These are phyloP conservation scores for Endocalyx cinctus DNA, from an alignment of 2,329 filamentous ascomycete genomes.

Conservation along the genomic window DNA sequence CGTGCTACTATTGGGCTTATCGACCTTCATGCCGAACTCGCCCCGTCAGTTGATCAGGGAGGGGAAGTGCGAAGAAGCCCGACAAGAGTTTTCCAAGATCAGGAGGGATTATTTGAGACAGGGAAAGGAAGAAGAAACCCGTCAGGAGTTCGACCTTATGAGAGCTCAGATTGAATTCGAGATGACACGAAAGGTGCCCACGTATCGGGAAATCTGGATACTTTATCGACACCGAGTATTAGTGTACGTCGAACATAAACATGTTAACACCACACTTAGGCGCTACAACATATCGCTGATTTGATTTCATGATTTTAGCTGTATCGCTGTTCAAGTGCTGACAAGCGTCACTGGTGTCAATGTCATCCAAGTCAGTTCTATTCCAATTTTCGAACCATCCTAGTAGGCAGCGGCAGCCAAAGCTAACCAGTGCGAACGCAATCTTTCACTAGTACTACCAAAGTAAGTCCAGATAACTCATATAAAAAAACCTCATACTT, in stretches of 20 bases:
- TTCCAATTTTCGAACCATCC: no score
- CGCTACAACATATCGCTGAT: no score
- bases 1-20: slow-evolving; percentile 47
- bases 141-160: slow-evolving; percentile 52
- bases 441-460: slow-evolving; percentile 33
- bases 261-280: no score
- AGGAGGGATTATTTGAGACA: slow-evolving; percentile 39
- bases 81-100: slow-evolving; percentile 42
- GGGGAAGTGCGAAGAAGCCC: slow-evolving; percentile 44
- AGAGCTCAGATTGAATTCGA: slow-evolving; percentile 51
- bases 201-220: slow-evolving; percentile 46
- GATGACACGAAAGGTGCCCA: slow-evolving; percentile 49
- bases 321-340: slow-evolving; percentile 54
- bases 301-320: slow-evolving; percentile 16
- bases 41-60: slow-evolving; percentile 48
- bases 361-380: slow-evolving; percentile 38
- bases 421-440: no score
- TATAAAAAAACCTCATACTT: neutral
- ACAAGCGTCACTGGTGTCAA: slow-evolving; percentile 53
- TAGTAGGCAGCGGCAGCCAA: no score
- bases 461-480: slow-evolving; percentile 21
- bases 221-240: slow-evolving; percentile 47
- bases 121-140: slow-evolving; percentile 34
- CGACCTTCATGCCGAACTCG: slow-evolving; percentile 53
- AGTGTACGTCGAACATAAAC: no score